Conservation (phyloP, 495 filamentous ascomycete genomes). For the Pseudotulostoma volvatum region DNA sequence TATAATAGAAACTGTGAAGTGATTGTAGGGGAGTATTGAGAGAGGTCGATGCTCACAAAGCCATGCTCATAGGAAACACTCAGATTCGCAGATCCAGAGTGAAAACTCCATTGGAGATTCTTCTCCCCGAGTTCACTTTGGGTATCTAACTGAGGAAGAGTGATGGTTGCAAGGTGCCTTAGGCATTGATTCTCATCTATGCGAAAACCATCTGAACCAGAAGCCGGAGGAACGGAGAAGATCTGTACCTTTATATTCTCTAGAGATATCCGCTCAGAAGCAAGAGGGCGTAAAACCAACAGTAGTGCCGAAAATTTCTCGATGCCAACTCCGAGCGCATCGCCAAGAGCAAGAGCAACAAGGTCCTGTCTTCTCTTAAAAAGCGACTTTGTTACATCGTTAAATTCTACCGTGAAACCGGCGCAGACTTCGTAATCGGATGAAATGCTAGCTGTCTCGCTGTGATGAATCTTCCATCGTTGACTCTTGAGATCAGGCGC, state of each 20-base stretch:
- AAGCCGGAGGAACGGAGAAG: constrained; percentile 22
- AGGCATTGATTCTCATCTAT: constrained; percentile 23
- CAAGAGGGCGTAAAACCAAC: constrained; percentile 24
- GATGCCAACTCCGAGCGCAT: constrained; percentile 11
- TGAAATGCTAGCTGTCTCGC: constrained; percentile 19
- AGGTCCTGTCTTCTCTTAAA: constrained; percentile 30
- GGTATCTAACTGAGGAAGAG: constrained; percentile 17
- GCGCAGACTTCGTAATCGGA: constrained; percentile 18
- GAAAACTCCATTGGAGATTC: constrained; percentile 28
- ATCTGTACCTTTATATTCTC: constrained; percentile 26
- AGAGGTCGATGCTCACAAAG: constrained; percentile 29
- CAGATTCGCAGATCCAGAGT: constrained; percentile 26
- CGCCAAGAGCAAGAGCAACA: constrained; percentile 21
- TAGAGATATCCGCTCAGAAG: constrained; percentile 14
- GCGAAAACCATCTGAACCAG: constrained; percentile 4
- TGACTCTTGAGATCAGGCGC: constrained; percentile 25
- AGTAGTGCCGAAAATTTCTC: constrained; percentile 26
- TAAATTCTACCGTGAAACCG: constrained; percentile 30
- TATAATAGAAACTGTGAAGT: constrained; percentile 27
- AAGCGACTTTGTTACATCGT: constrained; percentile 27
- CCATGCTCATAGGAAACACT: constrained; percentile 28
- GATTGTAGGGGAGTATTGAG: constrained; percentile 26
- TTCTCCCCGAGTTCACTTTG: constrained; percentile 12
- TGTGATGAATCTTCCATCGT: constrained; percentile 27
- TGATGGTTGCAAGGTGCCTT: constrained; percentile 23